phyloP scores from a whole-genome alignment of 352 stramenopile genomes.

The Elongisporangium senticosum region DNA sequence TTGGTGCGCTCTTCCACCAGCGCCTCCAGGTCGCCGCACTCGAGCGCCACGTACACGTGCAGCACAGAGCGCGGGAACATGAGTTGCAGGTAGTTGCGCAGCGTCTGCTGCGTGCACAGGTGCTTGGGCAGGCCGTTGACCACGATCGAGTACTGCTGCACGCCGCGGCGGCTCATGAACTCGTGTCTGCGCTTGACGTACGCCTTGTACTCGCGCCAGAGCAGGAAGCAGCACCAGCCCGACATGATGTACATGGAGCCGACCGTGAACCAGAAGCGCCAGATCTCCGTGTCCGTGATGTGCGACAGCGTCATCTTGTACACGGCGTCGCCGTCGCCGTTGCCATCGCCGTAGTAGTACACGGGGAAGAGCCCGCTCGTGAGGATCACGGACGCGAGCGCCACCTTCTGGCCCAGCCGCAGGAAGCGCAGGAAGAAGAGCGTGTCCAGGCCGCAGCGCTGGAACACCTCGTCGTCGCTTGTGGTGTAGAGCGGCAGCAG shows the following conservation, averaged over 20 bases:
- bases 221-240: conserved; percentile 46
- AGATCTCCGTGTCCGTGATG: conserved; percentile 38
- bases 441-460: conserved; percentile 72
- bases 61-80: conserved; percentile 69
- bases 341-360: conserved; percentile 55
- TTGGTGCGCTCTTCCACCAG: conserved; percentile 62
- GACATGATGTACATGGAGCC: conserved; percentile 65
- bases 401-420: conserved; percentile 65
- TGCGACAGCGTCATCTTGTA: conserved; percentile 73
- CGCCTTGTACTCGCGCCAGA: conserved; percentile 64
- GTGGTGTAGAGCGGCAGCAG: conserved; percentile 46
- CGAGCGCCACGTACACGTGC: conserved; percentile 66
- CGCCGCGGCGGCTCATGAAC: conserved; percentile 52
- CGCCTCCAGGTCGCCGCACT: conserved; percentile 71
- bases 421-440: conserved; percentile 79
- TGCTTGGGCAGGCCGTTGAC: conserved; percentile 70
- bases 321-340: conserved; percentile 30
- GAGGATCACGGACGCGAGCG: conserved; percentile 43
- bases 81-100: conserved; percentile 71
- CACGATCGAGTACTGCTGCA: conserved; percentile 77
- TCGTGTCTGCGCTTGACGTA: conserved; percentile 73
- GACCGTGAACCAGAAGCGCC: conserved; percentile 66
- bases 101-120: conserved; percentile 64
- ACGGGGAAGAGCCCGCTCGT: conserved; percentile 70
- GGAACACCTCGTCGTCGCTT: conserved; percentile 62